Evolutionary conservation across 345 rosid genomes (phyloP).

Genomic region (Eucalyptus leucophloia): DNA sequence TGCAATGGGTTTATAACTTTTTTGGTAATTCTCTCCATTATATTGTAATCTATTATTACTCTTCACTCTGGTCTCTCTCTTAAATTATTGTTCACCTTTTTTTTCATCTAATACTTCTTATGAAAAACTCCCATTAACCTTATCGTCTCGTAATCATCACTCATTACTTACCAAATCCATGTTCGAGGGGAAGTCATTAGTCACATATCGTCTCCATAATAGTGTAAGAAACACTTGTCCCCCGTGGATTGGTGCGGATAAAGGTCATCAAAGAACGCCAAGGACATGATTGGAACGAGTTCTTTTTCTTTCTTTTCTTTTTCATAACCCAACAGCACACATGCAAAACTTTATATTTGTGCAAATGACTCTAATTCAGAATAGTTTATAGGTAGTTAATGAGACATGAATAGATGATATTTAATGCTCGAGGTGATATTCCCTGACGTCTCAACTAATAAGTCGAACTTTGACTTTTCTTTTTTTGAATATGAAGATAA

Average conservation of each 20-base stretch:
- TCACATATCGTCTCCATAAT: background rate
- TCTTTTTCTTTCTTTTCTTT: background rate
- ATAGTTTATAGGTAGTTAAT: background rate
- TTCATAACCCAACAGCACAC: background rate
- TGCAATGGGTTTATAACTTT: fast-evolving
- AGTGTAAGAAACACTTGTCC: background rate
- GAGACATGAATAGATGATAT: background rate
- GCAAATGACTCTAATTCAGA: background rate
- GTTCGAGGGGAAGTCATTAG: background rate
- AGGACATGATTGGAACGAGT: background rate
- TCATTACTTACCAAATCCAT: background rate
- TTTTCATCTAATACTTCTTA: background rate
- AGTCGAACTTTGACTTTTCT: background rate
- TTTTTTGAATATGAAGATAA: background rate
- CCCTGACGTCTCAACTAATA: background rate
- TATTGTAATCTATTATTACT: too few species aligned
- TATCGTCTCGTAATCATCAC: background rate
- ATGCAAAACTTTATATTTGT: background rate
- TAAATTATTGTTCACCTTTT: background rate
- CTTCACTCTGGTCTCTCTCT: background rate
- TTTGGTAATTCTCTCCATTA: too few species aligned
- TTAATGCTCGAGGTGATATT: too few species aligned
- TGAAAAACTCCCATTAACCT: background rate
- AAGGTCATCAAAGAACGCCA: background rate
- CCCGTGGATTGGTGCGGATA: background rate